These are phyloP conservation scores for Zymoseptoria passerinii DNA, from an alignment of 2,329 filamentous ascomycete genomes.

Conservation along the genomic window DNA sequence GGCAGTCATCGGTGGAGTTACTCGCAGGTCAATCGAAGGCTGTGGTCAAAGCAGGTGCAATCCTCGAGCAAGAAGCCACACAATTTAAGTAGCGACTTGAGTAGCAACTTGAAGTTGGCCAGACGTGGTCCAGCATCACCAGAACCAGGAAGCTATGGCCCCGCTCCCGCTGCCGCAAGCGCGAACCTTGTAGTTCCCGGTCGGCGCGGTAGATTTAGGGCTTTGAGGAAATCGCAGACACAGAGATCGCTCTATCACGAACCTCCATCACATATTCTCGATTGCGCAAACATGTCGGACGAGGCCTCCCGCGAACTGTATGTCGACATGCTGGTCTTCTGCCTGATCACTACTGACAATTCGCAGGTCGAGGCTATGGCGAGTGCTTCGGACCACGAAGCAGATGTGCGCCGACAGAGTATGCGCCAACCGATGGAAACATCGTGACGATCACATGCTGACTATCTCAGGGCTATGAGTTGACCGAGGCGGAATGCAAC, in stretches of 20 bases:
- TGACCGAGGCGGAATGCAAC: constrained; percentile 80
- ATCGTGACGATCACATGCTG: constrained; percentile 1
- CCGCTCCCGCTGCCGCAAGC: background rate
- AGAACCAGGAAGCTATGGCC: background rate
- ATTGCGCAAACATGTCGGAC: constrained; percentile 18
- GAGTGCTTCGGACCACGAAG: constrained; percentile 84
- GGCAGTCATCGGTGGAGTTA: background rate
- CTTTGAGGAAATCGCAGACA: background rate
- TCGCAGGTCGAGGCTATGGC: constrained; percentile 64
- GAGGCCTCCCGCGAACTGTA: constrained; percentile 23
- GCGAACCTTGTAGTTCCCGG: background rate
- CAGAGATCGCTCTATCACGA: background rate
- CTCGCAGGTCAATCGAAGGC: background rate
- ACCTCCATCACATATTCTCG: background rate
- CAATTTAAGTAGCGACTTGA: background rate
- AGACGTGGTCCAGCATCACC: background rate
- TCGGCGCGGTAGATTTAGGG: background rate
- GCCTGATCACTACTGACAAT: background rate
- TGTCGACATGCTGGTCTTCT: background rate
- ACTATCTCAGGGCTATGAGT: constrained; percentile 70
- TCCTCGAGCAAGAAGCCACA: background rate
- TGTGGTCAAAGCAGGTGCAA: background rate
- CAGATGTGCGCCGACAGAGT: constrained; percentile 92
- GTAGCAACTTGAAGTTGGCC: background rate
- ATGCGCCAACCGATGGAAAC: constrained; percentile 22